These are phyloP conservation scores for Heliamphora exappendiculata DNA, from an alignment of 148 eudicot genomes.

Conservation along the genomic window DNA sequence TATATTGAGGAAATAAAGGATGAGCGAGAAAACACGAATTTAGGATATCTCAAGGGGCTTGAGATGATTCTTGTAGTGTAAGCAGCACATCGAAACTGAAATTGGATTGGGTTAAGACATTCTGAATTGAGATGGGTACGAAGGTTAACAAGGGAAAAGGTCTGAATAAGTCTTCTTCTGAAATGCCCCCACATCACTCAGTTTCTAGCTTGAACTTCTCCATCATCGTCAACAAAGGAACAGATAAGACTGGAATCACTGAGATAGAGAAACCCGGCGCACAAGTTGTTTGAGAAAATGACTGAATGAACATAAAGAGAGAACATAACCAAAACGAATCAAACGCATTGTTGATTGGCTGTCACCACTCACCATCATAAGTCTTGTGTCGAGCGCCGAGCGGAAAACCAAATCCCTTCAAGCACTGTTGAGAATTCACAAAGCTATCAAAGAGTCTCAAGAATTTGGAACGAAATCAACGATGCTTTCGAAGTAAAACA, in stretches of 20 bases:
- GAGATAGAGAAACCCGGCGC: background rate
- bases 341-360: too few species aligned
- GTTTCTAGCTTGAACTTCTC: background rate
- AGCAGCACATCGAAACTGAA: background rate
- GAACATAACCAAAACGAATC: too few species aligned
- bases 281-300: too few species aligned
- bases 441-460: too few species aligned
- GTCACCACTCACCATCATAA: too few species aligned
- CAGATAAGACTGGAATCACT: background rate
- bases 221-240: background rate
- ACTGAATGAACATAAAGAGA: too few species aligned
- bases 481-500: too few species aligned
- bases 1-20: slow-evolving; percentile 7
- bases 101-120: slow-evolving; percentile 15
- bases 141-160: slow-evolving; percentile 17
- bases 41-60: slow-evolving; percentile 9
- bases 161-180: slow-evolving; percentile 30
- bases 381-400: too few species aligned
- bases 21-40: slow-evolving; percentile 18
- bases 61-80: background rate
- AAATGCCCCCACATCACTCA: slow-evolving; percentile 24
- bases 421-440: too few species aligned
- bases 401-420: too few species aligned
- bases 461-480: too few species aligned
- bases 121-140: slow-evolving; percentile 13